Evolutionary conservation across 106 monocot species (phyloP), one percentile per base, ranked within the genome.

Genomic region (Acorus calamus): DNA sequence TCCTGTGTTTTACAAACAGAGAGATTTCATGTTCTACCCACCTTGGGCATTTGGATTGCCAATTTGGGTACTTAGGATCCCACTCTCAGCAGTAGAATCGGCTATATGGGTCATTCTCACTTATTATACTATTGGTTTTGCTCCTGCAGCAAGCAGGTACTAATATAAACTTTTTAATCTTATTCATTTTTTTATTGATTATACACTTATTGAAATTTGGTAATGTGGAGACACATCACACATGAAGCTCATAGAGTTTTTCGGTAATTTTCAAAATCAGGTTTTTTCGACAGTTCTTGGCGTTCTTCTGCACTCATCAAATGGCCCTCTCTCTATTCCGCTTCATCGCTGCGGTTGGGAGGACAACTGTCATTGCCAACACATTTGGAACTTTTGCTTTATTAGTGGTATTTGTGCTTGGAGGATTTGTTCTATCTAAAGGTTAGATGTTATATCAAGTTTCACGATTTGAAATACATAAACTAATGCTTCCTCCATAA

Each of bases 401-500:
- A 53, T 76, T 91, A 43, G 14, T 88, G 14, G 8, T 88, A 8
- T 83, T 81, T 69, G 72, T 79, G 47, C 83, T 98, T 7, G 87
- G 91, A 59, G 96, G 96, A 57, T 91, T 98, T 63, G 63, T 98
- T 45, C 66, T 98, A 49, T 74, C 91, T 41, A 85, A 72, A 86
- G 76, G 94, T 94, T 41, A 8, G 28, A 28, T 28, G 28, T 28
- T 1, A n/a, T 28, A 28, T 28, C 28, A 28, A 28, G 28, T 28
- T 28, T 28, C 28, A 28, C 1, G 28, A 28, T 28, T 28, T 28
- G 28, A 28, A 28, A 28, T 28, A 28, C 28, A 28, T 28, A 28
- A 28, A 28, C 28, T 28, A 28, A 28, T 0, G 28, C 1, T 28
- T 28, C 3, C 8, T 14, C 9, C 64, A 64, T 14, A 64, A 64